Evolutionary conservation across 2,329 filamentous ascomycete species (phyloP), one percentile per base, ranked within the genome.

Genomic region (Sporothrix humicola): DNA sequence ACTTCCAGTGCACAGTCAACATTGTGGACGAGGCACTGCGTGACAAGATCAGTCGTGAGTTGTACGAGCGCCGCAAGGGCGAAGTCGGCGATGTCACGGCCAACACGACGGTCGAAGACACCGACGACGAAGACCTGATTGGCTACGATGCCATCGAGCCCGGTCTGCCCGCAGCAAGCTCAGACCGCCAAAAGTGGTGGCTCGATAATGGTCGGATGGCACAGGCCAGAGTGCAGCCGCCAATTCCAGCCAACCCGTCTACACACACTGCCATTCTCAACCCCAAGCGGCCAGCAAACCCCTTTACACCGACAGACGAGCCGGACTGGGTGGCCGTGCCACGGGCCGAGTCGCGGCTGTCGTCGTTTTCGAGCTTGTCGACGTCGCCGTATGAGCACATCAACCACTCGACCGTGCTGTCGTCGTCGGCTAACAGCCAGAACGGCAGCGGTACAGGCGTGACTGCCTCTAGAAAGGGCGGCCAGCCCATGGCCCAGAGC

Each of bases 61-160:
- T 98, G 12, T 98, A 98, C 80, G 85, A 87, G 26, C 88, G 91
- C 63, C 88, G 92, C 72, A 89, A 87, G 78, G 84, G 84, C 1
- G 89, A 93, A 13, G 87, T 95, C 9, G 92, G 90, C 17, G 87
- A 89, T 71, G 86, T 88, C 8, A 87, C 87, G 2, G 87, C 89
- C 12, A 87, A 86, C 74, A 83, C 88, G 8, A 84, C 83, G 48
- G 86, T 82, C 50, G 85, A 87, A 9, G 89, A 89, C 46, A 87
- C 89, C 3, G 89, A 94, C 70, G 93, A 97, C 75, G 94, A 96
- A 79, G 93, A 97, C 77, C 82, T 94, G 17, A 89, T 93, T 59
- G 92, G 92, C 0, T 95, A 96, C 80, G 92, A 96, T 74, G 89
- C 93, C 17, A 91, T 97, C 75, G 92, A 95, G 79, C 92, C 93